Evolutionary conservation across 345 rosid genomes (phyloP).

Genomic region (Citropsis articulata): DNA sequence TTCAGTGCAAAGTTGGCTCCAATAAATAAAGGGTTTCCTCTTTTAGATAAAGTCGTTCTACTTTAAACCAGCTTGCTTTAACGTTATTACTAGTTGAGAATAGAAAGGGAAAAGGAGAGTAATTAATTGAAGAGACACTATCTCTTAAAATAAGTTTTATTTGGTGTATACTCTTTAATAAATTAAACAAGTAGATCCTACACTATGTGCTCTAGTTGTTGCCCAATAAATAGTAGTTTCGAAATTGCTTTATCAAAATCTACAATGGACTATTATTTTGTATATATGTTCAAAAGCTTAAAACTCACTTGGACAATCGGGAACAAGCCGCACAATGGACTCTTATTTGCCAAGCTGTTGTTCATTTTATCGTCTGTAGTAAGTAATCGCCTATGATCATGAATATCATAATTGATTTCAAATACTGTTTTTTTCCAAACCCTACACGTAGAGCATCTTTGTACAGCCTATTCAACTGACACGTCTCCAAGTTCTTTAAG

Average conservation of each 20-base stretch:
- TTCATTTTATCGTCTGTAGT: no score
- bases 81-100: not conserved
- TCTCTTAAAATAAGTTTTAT: not conserved
- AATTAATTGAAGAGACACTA: no score
- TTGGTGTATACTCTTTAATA: not conserved
- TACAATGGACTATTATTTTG: not conserved
- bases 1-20: not conserved
- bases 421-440: not conserved
- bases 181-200: not conserved
- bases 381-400: not conserved
- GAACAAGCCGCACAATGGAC: no score
- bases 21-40: not conserved
- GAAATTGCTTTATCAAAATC: not conserved
- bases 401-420: no score
- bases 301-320: no score
- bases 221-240: not conserved
- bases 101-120: not conserved
- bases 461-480: not conserved
- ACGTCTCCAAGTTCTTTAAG: not conserved
- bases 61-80: not conserved
- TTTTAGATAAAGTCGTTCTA: not conserved
- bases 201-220: not conserved
- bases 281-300: no score
- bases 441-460: not conserved
- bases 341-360: no score